These are phyloP conservation scores for Sclerotinia glacialis DNA, from an alignment of 2,329 filamentous ascomycete species.

Conservation along the genomic window DNA sequence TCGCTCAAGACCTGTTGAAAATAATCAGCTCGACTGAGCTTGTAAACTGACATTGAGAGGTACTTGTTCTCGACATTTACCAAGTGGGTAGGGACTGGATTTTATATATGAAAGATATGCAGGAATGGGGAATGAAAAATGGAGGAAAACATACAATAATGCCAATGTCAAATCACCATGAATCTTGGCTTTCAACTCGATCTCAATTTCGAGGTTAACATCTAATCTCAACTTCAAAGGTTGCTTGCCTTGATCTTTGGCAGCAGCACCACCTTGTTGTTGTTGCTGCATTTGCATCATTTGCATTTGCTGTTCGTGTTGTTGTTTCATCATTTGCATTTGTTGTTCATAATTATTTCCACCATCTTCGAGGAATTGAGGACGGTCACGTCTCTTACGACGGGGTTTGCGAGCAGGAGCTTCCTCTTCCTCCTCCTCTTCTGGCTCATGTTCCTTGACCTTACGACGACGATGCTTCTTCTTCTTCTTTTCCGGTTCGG, in stretches of 20 bases:
- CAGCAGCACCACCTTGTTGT: constrained; percentile 11
- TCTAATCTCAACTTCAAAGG: constrained; percentile 69
- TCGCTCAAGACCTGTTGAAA: constrained; percentile 18
- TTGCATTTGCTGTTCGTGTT: constrained; percentile 22
- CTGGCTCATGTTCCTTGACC: constrained; percentile 18
- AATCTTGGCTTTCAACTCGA: constrained; percentile 76
- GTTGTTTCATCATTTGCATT: constrained; percentile 21
- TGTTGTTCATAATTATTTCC: constrained; percentile 15
- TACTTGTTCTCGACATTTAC: constrained; percentile 17
- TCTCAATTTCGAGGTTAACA: constrained; percentile 75
- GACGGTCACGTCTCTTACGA: constrained; percentile 20
- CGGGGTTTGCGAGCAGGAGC: constrained; percentile 17
- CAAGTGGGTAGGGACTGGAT: background rate
- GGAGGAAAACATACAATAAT: constrained; percentile 32
- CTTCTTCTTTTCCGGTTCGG: constrained; percentile 16
- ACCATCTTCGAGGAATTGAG: constrained; percentile 22
- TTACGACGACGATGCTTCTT: constrained; percentile 18
- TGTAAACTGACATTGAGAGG: constrained; percentile 5
- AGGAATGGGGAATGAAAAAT: background rate
- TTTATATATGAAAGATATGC: background rate
- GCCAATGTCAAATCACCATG: constrained; percentile 74
- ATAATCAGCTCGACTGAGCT: constrained; percentile 21
- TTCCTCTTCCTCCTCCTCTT: constrained; percentile 17
- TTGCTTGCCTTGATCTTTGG: constrained; percentile 44
- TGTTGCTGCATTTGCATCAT: constrained; percentile 22